Evolutionary conservation across 768 basidiomycete species (phyloP).

Genomic region (Boletus sp.): DNA sequence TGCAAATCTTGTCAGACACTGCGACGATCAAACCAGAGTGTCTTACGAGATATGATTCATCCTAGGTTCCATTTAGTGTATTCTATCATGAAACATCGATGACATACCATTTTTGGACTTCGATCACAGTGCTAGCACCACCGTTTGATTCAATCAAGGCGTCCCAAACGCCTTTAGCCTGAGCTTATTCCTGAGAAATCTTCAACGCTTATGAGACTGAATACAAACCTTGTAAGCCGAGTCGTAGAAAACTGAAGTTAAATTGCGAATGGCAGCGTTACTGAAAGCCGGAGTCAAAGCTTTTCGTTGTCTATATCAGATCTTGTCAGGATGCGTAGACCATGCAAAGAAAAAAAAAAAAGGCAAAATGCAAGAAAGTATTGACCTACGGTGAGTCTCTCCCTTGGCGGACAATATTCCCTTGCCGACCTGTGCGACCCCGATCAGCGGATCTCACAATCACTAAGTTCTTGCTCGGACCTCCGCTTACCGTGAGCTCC

Average conservation of each 20-base stretch:
- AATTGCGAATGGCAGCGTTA: constrained; percentile 36
- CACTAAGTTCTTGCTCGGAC: background rate
- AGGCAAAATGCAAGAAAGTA: background rate
- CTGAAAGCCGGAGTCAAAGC: constrained; percentile 40
- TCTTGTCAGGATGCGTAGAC: constrained; percentile 10
- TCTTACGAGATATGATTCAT: constrained; percentile 46
- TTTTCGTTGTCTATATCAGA: constrained; percentile 33
- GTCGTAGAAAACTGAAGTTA: constrained; percentile 39
- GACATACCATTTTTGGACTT: constrained; percentile 46
- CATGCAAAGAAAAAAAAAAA: constrained; percentile 17
- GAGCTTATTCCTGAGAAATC: background rate
- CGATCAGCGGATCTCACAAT: background rate
- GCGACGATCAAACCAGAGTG: background rate
- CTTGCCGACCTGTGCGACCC: constrained; percentile 28
- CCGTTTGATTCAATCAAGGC: constrained; percentile 21
- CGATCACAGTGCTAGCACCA: constrained; percentile 35
- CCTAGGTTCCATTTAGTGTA: constrained; percentile 16
- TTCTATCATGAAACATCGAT: background rate
- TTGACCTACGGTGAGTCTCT: constrained; percentile 41
- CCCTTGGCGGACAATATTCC: constrained; percentile 41
- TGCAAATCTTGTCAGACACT: background rate
- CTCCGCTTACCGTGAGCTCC: constrained; percentile 23
- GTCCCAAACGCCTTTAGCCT: constrained; percentile 35
- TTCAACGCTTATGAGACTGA: background rate
- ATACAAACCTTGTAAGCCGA: constrained; percentile 42